Base-by-base conservation (phyloP, 2,329 filamentous ascomycete genomes). In the Plenodomus tracheiphilus region DNA sequence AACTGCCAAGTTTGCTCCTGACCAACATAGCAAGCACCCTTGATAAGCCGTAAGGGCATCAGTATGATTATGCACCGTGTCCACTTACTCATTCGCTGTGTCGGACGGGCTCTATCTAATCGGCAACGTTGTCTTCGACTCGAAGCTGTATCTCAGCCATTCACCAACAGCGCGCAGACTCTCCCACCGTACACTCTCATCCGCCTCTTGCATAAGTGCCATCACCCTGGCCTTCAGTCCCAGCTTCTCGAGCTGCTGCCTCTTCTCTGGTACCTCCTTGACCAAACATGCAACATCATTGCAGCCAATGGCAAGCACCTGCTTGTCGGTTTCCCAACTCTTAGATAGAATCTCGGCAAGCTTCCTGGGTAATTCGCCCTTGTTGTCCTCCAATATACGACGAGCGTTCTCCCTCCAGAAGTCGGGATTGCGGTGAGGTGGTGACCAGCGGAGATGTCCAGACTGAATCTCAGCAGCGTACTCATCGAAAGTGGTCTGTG, bases 341-440 rank as follows among this genome's bases (percentile, higher is more conserved):
- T 96, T 77, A 71, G 84, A 80, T 76, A 96, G 81, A 54, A 96
- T 96, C 62, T 91, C 88, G n/a, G 87, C 89, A 47, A 97, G 79
- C 76, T 90, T 88, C 66, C 85, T 86, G 34, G 88, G 84, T 43
- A 96, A 79, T 58, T 86, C 86, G 28, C 89, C 90, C 57, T 91
- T 88, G 69, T 91, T 85, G 56, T 88, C 84, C 43, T 96, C 91
- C 49, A 96, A 79, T 56, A 97, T 96, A 65, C 86, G 87, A 49
- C 88, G 85, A 7, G 92, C 89, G 63, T 97, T 96, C 64, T 96
- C 92, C 37, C 86, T 85, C 92, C 92, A 97, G 77, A 97, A 97
- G 5, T 86, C 83, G 39, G 86, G 81, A 76, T 87, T 93, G 62
- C 89, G 86, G 75, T 97, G 92, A 34, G 92, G 91, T 22, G 92